A percentile compares a stretch with the other conserved stretches of the same genome.
Evolutionary conservation across 352 stramenopile genomes (phyloP).

Genomic region (Globisporangium canariense): DNA sequence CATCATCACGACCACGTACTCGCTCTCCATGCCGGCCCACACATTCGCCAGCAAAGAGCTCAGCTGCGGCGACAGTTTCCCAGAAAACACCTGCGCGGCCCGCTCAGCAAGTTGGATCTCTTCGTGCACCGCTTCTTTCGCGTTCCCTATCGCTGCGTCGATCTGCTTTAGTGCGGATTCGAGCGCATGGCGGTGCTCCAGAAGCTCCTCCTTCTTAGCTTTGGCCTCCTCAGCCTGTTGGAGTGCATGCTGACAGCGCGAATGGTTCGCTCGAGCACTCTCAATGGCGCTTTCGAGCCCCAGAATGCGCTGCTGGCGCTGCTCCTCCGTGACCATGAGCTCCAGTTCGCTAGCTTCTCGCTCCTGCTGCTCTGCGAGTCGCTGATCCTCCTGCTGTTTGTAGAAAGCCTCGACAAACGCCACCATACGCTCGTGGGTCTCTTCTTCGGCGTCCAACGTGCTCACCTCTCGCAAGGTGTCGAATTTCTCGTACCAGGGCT

Average conservation of each 20-base stretch:
- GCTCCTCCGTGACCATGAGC: slow-evolving; percentile 37
- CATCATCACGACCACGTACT: slow-evolving; percentile 53
- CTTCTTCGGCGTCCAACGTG: slow-evolving; percentile 21
- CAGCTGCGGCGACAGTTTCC: slow-evolving; percentile 29
- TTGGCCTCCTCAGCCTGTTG: slow-evolving; percentile 67
- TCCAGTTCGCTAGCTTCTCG: slow-evolving; percentile 25
- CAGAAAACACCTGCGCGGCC: slow-evolving; percentile 24
- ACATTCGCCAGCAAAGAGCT: slow-evolving; percentile 29
- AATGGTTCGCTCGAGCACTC: slow-evolving; percentile 35
- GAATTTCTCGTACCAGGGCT: slow-evolving; percentile 51
- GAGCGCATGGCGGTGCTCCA: slow-evolving; percentile 39
- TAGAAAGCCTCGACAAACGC: slow-evolving; percentile 32
- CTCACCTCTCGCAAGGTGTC: slow-evolving; percentile 37
- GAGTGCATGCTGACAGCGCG: slow-evolving; percentile 31
- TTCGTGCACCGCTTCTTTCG: slow-evolving; percentile 24
- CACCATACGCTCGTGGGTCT: slow-evolving; percentile 33
- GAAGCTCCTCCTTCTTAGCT: slow-evolving; percentile 74
- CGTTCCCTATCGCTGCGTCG: slow-evolving; percentile 23
- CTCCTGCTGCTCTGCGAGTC: slow-evolving; percentile 20
- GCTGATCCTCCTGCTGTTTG: slow-evolving; percentile 18
- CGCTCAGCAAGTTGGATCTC: slow-evolving; percentile 12
- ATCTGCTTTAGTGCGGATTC: slow-evolving; percentile 32
- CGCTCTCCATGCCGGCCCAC: slow-evolving; percentile 57
- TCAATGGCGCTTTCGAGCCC: slow-evolving; percentile 34
- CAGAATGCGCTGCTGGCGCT: slow-evolving; percentile 29